Evolutionary conservation across 768 basidiomycete species (phyloP), one percentile per base, ranked within the genome.

Genomic region (Heimioporus sp.): DNA sequence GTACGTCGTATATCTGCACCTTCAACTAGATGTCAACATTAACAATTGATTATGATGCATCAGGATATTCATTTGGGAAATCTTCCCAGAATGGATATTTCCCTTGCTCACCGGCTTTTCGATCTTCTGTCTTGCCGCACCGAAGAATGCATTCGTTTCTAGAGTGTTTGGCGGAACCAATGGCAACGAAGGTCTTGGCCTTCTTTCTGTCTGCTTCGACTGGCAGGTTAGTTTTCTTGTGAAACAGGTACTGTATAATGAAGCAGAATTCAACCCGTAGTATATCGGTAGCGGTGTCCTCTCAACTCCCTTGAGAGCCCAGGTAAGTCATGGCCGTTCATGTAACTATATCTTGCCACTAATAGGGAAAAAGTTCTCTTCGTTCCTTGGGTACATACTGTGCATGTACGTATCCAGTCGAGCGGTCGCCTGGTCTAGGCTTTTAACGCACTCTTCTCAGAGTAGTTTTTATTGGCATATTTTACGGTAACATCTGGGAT

Each of bases 91-190:
- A 39, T 68, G 64, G 62, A 64, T 68, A 20, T 86, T 86, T 57
- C 86, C 85, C 0, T 70, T 86, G 21, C 58, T 85, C 28, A 83
- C 82, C 4, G 84, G 83, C 20, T 69, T 86, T 34, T 81, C 80
- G 12, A 76, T 85, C 20, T 72, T 85, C 60, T 87, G 86, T 54
- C 73, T 87, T 41, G 75, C 83, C 2, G 72, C 75, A 43, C 75
- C 73, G 40, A 65, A 82, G 16, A 79, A 72, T 47, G 58, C 78
- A 1, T 73, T 74, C 65, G 72, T 84, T 52, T 78, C 81, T 0
- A 72, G 77, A 28, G 68, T 84, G 28, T 84, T 85, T 57, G 83
- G 83, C 46, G 83, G 83, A 37, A 80, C 76, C 35, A 77, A 80
- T 32, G 83, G 76, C 48, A 83, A 86, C 49, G 82, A 85, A 64